These are phyloP conservation scores for Fusarium guadeloupense DNA, from an alignment of 2,329 filamentous ascomycete genomes.

Conservation along the genomic window DNA sequence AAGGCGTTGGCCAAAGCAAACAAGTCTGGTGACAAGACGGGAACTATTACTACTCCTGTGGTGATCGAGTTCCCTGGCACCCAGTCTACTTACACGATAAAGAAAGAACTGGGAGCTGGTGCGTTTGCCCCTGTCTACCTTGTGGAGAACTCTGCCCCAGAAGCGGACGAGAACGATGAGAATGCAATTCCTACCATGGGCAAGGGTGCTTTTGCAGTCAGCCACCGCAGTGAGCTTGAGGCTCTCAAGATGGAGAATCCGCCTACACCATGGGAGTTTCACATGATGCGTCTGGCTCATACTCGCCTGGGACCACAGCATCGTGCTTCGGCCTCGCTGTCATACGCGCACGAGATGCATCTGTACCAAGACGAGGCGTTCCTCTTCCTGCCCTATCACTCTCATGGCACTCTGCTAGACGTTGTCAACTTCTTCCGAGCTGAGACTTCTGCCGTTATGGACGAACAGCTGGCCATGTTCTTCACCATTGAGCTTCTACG, in stretches of 20 bases:
- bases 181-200: conserved; percentile 64
- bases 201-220: conserved; percentile 66
- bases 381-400: conserved; percentile 85
- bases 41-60: conserved; percentile 67
- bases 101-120: conserved; percentile 87
- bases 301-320: conserved; percentile 75
- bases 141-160: conserved; percentile 74
- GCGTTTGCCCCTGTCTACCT: conserved; percentile 97
- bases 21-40: conserved; percentile 68
- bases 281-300: conserved; percentile 88
- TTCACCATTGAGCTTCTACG: conserved; percentile 91
- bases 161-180: conserved; percentile 56
- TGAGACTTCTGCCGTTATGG: conserved; percentile 79
- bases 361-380: conserved; percentile 91
- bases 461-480: conserved; percentile 94
- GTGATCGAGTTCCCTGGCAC: conserved; percentile 74
- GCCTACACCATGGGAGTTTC: conserved; percentile 92
- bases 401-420: conserved; percentile 93
- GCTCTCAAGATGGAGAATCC: conserved; percentile 95
- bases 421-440: conserved; percentile 86
- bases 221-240: conserved; percentile 70
- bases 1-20: conserved; percentile 70
- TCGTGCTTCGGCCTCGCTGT: conserved; percentile 79
- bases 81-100: conserved; percentile 76
- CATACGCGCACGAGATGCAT: conserved; percentile 89